Base-by-base conservation (phyloP, 192 early-diverging fungal genomes). In the Paraglomus occultum region DNA sequence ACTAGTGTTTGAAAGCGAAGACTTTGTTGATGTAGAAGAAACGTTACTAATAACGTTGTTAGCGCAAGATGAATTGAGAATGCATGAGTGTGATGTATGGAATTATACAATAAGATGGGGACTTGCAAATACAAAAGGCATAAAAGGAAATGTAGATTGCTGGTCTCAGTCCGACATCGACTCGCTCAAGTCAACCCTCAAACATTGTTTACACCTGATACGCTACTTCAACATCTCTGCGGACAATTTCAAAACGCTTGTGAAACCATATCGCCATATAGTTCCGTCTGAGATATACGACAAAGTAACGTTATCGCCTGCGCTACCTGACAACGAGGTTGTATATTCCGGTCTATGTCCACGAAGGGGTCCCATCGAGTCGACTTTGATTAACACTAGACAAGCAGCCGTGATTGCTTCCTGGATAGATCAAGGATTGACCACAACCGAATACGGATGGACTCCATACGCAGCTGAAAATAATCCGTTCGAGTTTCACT, bases 11-110 rank as follows among this genome's bases (percentile, higher is more conserved):
- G 53, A 53, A 53, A n/a, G 49, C 20, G 53, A 67, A 39, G 64
- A 67, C 53, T 67, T 67, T 40, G 46, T 20, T 40, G n/a, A 14
- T 4, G 15, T 67, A 20, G 64, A 67, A 67, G 64, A 67, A 52
- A 51, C 51, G 46, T 42, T 38, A 4, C 51, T 67, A 42, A 8
- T 39, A 12, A 4, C 15, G 17, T 53, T 67, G 10, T 20, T 67
- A 43, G n/a, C 5, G 31, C 49, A 51, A 20, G 46, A 22, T 52
- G 64, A 67, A 52, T 18, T 67, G 7, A 40, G 53, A 40, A 67
- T 67, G 64, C 49, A 67, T 20, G 64, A 67, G 53, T 17, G 39
- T 18, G 48, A 46, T 17, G 46, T 67, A 6, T 67, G 64, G 64
- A 51, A 51, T 43, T 49, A 52, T 52, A 5, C 53, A 17, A 20